Evolutionary conservation across 441 rosid genomes (phyloP), one percentile per base, ranked within the genome.

Genomic region (California macrophylla): DNA sequence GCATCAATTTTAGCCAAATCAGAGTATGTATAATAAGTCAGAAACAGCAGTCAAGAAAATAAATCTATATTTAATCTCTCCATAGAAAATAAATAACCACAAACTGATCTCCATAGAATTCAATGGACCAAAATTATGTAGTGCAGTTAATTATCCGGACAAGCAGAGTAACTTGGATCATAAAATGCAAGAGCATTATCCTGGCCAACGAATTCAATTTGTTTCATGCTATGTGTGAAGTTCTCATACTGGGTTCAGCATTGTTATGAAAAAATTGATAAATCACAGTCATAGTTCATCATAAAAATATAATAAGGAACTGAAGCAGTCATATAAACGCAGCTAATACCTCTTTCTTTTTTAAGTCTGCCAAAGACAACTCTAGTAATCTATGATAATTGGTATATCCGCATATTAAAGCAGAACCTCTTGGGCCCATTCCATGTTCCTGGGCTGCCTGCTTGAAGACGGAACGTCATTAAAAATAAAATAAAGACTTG

Each of bases 391-490:
- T 81, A 78, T 93, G 98, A 79, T 87, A 84, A 77, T 80, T 87
- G 68, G 98, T 93, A 68, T 91, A 93, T 58, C 98, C 98, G 70
- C 98, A 90, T 45, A 91, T 85, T 74, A 93, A 77, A 30, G 97
- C 89, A 78, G 98, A 93, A 64, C 97, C 98, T 71, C 91, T 89
- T 6, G 98, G 98, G 56, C 97, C 98, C 98, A 93, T 93, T 71
- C 97, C 97, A 81, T 85, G 83, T 45, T 89, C 89, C 68, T n/a
- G 82, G 12, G 85, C 92, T 80, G 94, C 98, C 98, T 93, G 86
- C 78, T 30, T 71, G 52, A 69, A 77, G 60, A 74, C 15, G 26
- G 52, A 29, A 5, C 23, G 18, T 50, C 18, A 50, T 61, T 40
- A 16, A 66, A 65, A 34, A 34, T 18, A 50, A 50, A 50, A n/a